These are phyloP conservation scores for Alternaria incomplexa DNA, from an alignment of 2,329 filamentous ascomycete genomes.

Conservation along the genomic window DNA sequence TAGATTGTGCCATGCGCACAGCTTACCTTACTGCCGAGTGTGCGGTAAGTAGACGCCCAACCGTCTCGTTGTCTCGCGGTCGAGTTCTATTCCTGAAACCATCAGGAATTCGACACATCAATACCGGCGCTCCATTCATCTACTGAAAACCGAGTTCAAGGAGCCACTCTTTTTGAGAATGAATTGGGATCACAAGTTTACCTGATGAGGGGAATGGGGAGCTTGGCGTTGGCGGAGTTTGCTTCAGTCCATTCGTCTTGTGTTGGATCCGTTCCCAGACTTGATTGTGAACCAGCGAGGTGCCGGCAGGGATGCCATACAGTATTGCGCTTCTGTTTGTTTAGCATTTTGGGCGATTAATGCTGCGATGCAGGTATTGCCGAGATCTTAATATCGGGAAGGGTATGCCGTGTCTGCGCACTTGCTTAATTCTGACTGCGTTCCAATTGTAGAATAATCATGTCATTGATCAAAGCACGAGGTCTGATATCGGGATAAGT, in stretches of 20 bases:
- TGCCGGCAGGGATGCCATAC: no score
- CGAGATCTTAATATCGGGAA: background rate
- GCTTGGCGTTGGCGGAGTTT: background rate
- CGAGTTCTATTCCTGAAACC: background rate
- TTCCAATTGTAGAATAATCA: background rate
- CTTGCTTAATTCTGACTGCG: background rate
- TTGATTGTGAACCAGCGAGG: background rate
- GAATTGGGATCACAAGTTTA: background rate
- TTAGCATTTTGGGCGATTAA: background rate
- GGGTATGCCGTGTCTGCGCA: background rate
- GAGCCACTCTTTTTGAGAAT: background rate
- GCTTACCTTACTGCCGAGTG: conserved; percentile 16
- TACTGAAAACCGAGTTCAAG: background rate
- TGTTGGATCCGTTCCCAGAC: background rate
- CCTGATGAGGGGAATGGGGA: background rate
- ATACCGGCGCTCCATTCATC: background rate
- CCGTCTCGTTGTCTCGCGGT: background rate
- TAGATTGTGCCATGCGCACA: conserved; percentile 21
- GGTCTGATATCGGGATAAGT: background rate
- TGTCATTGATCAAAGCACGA: background rate
- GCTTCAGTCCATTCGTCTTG: background rate
- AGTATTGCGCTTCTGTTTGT: background rate
- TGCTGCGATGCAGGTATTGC: background rate
- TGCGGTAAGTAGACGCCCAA: conserved; percentile 9
- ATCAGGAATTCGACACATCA: background rate